Evolutionary conservation across 345 rosid species (phyloP).

Genomic region (Combretum micranthum): DNA sequence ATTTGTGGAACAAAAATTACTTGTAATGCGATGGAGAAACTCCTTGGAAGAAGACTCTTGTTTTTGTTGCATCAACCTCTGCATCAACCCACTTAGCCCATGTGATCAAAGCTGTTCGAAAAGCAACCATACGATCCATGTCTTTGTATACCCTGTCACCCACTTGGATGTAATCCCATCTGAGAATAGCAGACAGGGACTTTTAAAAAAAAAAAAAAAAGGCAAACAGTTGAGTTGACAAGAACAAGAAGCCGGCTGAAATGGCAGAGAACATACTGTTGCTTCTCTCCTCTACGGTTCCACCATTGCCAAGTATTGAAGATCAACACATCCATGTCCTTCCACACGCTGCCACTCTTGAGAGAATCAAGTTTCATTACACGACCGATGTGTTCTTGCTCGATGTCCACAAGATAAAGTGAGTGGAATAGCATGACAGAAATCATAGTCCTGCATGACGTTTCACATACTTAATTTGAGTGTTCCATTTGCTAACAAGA

Average conservation of each 20-base stretch:
- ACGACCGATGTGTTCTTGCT: constrained; percentile 33
- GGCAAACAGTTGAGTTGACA: no score
- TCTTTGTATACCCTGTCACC: constrained; percentile 31
- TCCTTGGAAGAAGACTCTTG: constrained; percentile 68
- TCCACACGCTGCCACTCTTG: constrained; percentile 38
- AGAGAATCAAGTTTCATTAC: constrained; percentile 56
- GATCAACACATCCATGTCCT: constrained; percentile 38
- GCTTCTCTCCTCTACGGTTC: constrained; percentile 45
- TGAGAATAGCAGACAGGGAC: constrained; percentile 14
- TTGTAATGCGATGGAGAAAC: constrained; percentile 75
- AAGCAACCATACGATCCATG: constrained; percentile 80
- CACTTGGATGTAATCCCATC: constrained; percentile 76
- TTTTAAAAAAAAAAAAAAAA: no score
- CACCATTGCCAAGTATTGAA: constrained; percentile 81
- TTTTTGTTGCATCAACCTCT: constrained; percentile 51
- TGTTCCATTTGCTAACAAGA: no score
- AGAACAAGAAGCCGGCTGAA: background rate
- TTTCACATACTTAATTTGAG: background rate
- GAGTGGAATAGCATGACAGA: constrained; percentile 32
- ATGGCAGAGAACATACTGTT: constrained; percentile 35
- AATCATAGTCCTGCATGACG: constrained; percentile 38
- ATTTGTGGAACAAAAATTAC: constrained; percentile 21
- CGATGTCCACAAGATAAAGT: constrained; percentile 42
- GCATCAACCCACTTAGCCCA: constrained; percentile 91
- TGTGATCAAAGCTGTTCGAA: constrained; percentile 53